Evolutionary conservation across 2,329 filamentous ascomycete species (phyloP).

Genomic region (Aspergillus costaricaensis): DNA sequence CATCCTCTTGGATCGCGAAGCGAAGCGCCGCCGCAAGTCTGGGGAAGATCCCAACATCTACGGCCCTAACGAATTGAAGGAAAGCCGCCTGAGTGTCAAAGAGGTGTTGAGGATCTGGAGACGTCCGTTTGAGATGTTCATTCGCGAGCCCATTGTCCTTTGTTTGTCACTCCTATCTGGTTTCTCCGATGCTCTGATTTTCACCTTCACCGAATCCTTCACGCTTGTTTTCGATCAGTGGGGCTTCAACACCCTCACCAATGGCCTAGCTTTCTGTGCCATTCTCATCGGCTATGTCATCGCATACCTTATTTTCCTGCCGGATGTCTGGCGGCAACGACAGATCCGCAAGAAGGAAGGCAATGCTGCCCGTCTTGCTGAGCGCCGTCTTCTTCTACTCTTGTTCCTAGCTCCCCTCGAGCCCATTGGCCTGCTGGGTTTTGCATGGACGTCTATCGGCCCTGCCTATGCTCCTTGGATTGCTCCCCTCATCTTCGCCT

Average conservation of each 20-base stretch:
- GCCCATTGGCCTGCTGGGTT: slow-evolving; percentile 63
- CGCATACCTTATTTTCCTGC: slow-evolving; percentile 59
- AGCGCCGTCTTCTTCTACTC: slow-evolving; percentile 62
- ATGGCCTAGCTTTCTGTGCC: slow-evolving; percentile 58
- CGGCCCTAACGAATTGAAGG: slow-evolving; percentile 68
- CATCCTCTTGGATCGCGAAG: slow-evolving; percentile 75
- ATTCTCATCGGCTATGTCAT: slow-evolving; percentile 61
- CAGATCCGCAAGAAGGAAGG: slow-evolving; percentile 51
- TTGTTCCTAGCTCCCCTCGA: slow-evolving; percentile 61
- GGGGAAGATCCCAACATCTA: slow-evolving; percentile 63
- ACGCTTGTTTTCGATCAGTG: slow-evolving; percentile 61
- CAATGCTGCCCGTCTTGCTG: slow-evolving; percentile 62
- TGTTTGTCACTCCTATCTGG: slow-evolving; percentile 63
- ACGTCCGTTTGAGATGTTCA: slow-evolving; percentile 65
- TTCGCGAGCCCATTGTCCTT: slow-evolving; percentile 66
- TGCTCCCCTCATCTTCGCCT: slow-evolving; percentile 60
- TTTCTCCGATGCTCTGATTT: slow-evolving; percentile 66
- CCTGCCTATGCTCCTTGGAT: slow-evolving; percentile 61
- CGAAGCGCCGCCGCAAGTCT: slow-evolving; percentile 68
- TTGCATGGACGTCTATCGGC: slow-evolving; percentile 62
- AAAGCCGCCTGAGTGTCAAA: slow-evolving; percentile 57
- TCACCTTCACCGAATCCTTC: slow-evolving; percentile 67
- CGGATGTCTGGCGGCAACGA: slow-evolving; percentile 54
- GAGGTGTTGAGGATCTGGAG: slow-evolving; percentile 61
- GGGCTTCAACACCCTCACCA: slow-evolving; percentile 53